Evolutionary conservation across 2,329 filamentous ascomycete species (phyloP).

Genomic region (Aspergillus ochraceoroseus): DNA sequence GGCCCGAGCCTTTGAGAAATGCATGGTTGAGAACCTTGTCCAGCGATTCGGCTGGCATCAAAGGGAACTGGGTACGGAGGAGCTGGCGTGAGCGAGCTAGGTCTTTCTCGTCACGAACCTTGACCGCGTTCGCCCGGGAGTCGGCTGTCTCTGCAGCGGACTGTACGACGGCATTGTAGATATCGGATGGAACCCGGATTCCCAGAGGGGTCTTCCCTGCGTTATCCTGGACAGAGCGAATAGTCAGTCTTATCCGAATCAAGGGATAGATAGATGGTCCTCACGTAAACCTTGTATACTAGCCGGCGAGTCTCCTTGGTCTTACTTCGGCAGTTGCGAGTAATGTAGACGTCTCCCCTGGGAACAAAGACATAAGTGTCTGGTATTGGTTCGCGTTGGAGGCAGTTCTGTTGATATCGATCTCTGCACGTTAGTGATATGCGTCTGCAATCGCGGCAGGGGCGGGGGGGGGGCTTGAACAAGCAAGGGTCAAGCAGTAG

Average conservation of each 20-base stretch:
- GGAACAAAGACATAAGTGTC: constrained; percentile 39
- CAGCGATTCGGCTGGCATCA: constrained; percentile 35
- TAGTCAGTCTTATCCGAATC: constrained; percentile 3
- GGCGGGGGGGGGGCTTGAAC: not conserved
- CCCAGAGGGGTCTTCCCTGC: constrained; percentile 36
- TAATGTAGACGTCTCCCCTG: constrained; percentile 43
- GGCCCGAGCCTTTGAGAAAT: constrained; percentile 40
- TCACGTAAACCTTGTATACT: constrained; percentile 40
- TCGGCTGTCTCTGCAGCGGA: constrained; percentile 40
- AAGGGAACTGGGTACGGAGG: constrained; percentile 34
- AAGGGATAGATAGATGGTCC: constrained; percentile 3
- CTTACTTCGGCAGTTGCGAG: constrained; percentile 38
- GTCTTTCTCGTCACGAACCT: constrained; percentile 34
- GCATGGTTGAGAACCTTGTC: constrained; percentile 36
- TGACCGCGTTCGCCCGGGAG: constrained; percentile 39
- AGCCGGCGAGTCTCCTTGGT: constrained; percentile 31
- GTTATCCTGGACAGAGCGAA: constrained; percentile 25
- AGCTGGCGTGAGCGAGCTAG: constrained; percentile 24
- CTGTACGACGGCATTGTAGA: constrained; percentile 38
- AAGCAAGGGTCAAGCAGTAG: not conserved
- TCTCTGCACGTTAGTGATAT: constrained; percentile 6
- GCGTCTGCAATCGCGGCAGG: constrained; percentile 8
- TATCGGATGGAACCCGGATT: constrained; percentile 41
- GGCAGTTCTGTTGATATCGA: constrained; percentile 28
- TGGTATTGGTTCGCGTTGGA: constrained; percentile 27